Evolutionary conservation across 805 yeast species (phyloP).

Genomic region (Candida peoriensis): DNA sequence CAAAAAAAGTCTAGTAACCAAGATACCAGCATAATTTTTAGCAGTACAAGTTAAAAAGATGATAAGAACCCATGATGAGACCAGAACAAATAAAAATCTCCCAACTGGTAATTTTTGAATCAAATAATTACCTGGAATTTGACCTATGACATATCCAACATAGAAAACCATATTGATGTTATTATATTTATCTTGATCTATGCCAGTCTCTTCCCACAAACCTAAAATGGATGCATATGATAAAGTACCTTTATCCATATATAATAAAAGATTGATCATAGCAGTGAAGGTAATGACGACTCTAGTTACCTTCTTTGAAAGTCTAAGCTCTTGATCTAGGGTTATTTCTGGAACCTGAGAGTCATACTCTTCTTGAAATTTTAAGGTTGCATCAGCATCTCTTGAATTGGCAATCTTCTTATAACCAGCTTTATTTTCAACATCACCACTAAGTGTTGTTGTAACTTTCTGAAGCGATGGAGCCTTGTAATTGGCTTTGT

Average conservation of each 20-base stretch:
- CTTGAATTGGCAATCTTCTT: constrained; percentile 24
- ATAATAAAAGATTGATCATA: constrained; percentile 36
- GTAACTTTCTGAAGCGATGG: background rate
- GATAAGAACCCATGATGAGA: constrained; percentile 40
- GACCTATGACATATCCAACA: constrained; percentile 46
- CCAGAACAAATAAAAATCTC: constrained; percentile 31
- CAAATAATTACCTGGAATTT: constrained; percentile 35
- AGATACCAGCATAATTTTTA: constrained; percentile 39
- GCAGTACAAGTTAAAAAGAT: constrained; percentile 44
- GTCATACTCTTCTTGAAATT: constrained; percentile 32
- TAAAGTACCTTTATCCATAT: constrained; percentile 48
- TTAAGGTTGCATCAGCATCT: constrained; percentile 37
- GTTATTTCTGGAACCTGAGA: constrained; percentile 33
- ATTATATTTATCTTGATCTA: constrained; percentile 39
- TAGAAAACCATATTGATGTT: constrained; percentile 49
- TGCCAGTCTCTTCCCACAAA: constrained; percentile 40
- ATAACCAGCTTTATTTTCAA: constrained; percentile 4
- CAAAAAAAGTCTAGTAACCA: constrained; percentile 42
- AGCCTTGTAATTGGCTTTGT: background rate
- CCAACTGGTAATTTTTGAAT: constrained; percentile 41
- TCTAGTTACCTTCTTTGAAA: constrained; percentile 34
- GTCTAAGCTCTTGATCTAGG: constrained; percentile 34
- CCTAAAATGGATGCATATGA: constrained; percentile 45
- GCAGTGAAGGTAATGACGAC: constrained; percentile 33
- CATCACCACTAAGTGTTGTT: background rate